These are phyloP conservation scores for Discostella stelligera DNA, from an alignment of 352 stramenopile species.

Conservation along the genomic window DNA sequence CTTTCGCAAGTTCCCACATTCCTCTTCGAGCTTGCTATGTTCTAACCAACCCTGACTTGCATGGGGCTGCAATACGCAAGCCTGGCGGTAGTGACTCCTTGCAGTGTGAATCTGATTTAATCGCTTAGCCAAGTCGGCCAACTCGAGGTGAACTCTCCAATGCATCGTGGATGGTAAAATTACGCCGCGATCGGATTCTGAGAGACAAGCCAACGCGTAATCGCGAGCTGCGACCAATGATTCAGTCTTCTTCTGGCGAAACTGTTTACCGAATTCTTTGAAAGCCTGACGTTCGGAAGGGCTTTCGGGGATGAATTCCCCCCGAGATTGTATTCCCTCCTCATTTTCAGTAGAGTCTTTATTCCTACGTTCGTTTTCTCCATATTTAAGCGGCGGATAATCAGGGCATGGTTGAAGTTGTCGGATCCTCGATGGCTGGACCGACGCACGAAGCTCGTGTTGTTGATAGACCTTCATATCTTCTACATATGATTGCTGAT, in stretches of 20 bases:
- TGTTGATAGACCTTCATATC: conserved; percentile 9
- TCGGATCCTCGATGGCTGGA: not conserved
- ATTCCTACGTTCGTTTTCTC: not conserved
- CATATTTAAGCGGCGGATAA: not conserved
- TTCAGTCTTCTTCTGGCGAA: conserved; percentile 66
- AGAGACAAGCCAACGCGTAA: conserved; percentile 59
- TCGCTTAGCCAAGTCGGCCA: conserved; percentile 85
- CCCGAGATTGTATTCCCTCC: conserved; percentile 7
- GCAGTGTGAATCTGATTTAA: conserved; percentile 83
- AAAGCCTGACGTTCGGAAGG: conserved; percentile 65
- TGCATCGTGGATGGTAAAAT: conserved; percentile 70
- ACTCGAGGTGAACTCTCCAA: conserved; percentile 85
- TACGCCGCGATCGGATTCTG: conserved; percentile 26
- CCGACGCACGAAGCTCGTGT: not conserved
- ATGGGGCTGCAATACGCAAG: conserved; percentile 78
- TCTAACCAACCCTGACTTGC: conserved; percentile 86
- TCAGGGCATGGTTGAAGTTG: not conserved
- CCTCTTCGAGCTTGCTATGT: conserved; percentile 88
- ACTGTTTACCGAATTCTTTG: conserved; percentile 80
- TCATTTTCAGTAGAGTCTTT: not conserved
- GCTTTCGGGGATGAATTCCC: conserved; percentile 69
- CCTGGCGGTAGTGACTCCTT: conserved; percentile 74
- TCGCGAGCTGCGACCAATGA: conserved; percentile 67
- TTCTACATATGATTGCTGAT: not conserved
- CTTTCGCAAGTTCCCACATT: conserved; percentile 82